Conservation (phyloP, 2,329 filamentous ascomycete genomes). For the Pseudocercospora fuligena region DNA sequence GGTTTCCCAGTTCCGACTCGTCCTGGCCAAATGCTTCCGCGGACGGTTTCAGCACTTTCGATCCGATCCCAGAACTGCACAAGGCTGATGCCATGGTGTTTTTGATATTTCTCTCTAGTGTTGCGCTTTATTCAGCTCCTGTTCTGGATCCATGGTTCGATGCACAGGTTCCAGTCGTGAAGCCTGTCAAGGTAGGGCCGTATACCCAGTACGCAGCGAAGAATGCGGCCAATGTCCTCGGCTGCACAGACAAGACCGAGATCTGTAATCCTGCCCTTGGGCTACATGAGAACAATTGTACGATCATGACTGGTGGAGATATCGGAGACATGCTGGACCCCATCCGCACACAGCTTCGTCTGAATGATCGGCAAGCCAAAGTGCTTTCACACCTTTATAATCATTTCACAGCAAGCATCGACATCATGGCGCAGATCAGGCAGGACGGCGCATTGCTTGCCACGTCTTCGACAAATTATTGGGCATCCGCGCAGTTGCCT, state of each 20-base stretch:
- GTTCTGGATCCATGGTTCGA: background rate
- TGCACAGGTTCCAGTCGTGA: background rate
- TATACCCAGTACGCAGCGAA: background rate
- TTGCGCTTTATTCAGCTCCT: background rate
- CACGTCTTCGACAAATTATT: too few relatives aligned
- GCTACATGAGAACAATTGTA: too few relatives aligned
- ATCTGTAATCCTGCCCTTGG: background rate
- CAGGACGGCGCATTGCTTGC: too few relatives aligned
- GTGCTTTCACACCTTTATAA: too few relatives aligned
- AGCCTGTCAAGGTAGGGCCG: background rate
- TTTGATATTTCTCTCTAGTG: background rate
- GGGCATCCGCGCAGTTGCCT: background rate
- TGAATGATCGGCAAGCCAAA: too few relatives aligned
- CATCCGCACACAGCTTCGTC: too few relatives aligned
- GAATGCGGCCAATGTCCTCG: background rate
- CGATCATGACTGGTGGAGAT: too few relatives aligned
- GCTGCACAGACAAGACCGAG: background rate
- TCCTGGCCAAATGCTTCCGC: background rate
- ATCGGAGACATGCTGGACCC: too few relatives aligned
- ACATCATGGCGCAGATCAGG: too few relatives aligned
- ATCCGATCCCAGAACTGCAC: background rate
- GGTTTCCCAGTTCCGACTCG: background rate
- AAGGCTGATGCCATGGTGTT: background rate
- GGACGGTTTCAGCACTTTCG: background rate
- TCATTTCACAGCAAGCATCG: too few relatives aligned